A percentile compares a stretch with the other conserved stretches of the same genome.
These are phyloP conservation scores for Nymphaea thermarum DNA, from an alignment of 164 flowering plant genomes.

Conservation along the genomic window DNA sequence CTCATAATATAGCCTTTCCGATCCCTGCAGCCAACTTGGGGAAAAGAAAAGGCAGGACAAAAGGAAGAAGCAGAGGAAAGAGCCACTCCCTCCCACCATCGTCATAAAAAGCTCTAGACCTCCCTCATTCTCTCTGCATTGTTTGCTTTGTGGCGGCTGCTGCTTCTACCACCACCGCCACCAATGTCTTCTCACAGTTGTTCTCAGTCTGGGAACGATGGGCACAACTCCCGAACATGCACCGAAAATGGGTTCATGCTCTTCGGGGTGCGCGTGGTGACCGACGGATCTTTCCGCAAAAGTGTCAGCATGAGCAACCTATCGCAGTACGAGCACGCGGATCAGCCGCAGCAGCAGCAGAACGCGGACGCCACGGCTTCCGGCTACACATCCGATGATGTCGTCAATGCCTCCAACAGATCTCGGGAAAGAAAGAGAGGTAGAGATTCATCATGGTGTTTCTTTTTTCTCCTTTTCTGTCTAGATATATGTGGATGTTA, in stretches of 20 bases:
- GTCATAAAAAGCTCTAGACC: not conserved
- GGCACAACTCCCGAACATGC: slow-evolving; percentile 63
- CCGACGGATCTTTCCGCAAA: slow-evolving; percentile 66
- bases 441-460: slow-evolving; percentile 5
- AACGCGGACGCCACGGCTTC: slow-evolving; percentile 15
- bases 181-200: slow-evolving; percentile 33
- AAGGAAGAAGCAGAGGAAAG: not conserved
- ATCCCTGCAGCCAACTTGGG: not conserved
- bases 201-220: slow-evolving; percentile 54
- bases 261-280: slow-evolving; percentile 72
- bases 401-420: slow-evolving; percentile 60
- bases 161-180: not conserved
- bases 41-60: not conserved
- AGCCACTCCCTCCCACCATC: not conserved
- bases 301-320: slow-evolving; percentile 72
- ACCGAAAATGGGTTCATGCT: slow-evolving; percentile 59
- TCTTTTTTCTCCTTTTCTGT: not conserved
- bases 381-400: slow-evolving; percentile 85
- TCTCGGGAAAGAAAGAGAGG: slow-evolving; percentile 88
- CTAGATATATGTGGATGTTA: not conserved
- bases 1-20: not conserved
- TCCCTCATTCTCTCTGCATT: not conserved
- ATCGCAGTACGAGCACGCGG: slow-evolving; percentile 53
- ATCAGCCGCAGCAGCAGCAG: slow-evolving; percentile 8
- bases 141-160: not conserved